Conservation (phyloP, 164 flowering plant genomes). For the Chimonanthus praecox region DNA sequence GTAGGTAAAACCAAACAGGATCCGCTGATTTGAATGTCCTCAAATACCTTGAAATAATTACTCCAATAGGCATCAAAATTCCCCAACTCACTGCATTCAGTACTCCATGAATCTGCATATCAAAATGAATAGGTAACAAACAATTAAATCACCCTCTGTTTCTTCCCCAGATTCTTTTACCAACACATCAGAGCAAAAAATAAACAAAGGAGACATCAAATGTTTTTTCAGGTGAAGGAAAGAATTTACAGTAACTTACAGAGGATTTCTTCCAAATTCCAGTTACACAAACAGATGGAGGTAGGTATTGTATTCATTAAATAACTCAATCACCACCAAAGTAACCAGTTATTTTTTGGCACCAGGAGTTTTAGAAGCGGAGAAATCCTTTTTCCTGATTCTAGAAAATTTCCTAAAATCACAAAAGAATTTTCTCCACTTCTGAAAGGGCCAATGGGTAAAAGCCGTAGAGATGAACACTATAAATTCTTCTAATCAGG, state of each 20-base stretch:
- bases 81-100: constrained; percentile 86
- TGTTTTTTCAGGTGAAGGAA: too few species aligned
- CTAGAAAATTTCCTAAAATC: neutral
- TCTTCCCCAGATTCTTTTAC: neutral
- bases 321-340: too few species aligned
- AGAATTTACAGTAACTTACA: too few species aligned
- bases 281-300: too few species aligned
- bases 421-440: neutral
- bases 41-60: constrained; percentile 57
- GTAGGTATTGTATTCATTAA: too few species aligned
- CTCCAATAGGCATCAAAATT: constrained; percentile 61
- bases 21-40: constrained; percentile 51
- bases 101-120: constrained; percentile 70
- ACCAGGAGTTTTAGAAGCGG: neutral
- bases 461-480: neutral
- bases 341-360: too few species aligned
- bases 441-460: neutral
- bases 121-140: neutral
- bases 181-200: neutral
- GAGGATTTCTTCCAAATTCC: too few species aligned
- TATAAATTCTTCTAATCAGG: neutral
- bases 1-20: constrained; percentile 88
- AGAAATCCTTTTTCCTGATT: neutral
- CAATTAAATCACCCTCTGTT: neutral
- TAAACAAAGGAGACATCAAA: neutral